A percentile compares a stretch with the other conserved stretches of the same genome.
phyloP scores from a whole-genome alignment of 129 eudicot species.

The Pittosporum tobira region DNA sequence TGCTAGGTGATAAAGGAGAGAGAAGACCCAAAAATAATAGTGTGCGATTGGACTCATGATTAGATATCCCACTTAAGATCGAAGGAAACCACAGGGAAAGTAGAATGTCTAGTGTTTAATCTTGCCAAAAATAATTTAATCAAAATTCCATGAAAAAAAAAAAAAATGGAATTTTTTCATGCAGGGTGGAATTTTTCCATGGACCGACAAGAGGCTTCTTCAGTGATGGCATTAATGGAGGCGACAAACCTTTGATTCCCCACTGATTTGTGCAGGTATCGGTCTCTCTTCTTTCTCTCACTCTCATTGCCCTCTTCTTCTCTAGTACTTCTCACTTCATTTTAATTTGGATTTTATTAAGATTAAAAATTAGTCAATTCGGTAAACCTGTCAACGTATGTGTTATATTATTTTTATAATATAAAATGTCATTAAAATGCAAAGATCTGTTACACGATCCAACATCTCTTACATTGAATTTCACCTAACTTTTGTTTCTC shows the following conservation, averaged over 20 bases:
- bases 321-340: not conserved
- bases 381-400: no score
- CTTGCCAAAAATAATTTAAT: not conserved
- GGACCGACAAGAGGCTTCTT: conserved; percentile 57
- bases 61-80: not conserved
- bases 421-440: no score
- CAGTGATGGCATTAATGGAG: conserved; percentile 44
- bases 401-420: no score
- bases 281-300: conserved; percentile 30
- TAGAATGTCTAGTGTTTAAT: not conserved
- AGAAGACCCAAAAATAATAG: not conserved
- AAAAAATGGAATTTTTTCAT: no score
- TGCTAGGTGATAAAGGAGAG: not conserved
- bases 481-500: no score
- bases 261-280: conserved; percentile 28
- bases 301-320: conserved; percentile 3
- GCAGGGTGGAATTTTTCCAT: conserved; percentile 17
- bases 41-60: conserved; percentile 13
- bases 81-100: not conserved
- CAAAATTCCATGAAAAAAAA: no score
- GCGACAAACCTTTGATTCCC: conserved; percentile 62
- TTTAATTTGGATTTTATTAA: no score
- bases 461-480: no score
- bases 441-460: no score
- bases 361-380: no score